Evolutionary conservation across 148 eudicot genomes (phyloP), one percentile per base, ranked within the genome.

Genomic region (Chenopodium berlandieri): DNA sequence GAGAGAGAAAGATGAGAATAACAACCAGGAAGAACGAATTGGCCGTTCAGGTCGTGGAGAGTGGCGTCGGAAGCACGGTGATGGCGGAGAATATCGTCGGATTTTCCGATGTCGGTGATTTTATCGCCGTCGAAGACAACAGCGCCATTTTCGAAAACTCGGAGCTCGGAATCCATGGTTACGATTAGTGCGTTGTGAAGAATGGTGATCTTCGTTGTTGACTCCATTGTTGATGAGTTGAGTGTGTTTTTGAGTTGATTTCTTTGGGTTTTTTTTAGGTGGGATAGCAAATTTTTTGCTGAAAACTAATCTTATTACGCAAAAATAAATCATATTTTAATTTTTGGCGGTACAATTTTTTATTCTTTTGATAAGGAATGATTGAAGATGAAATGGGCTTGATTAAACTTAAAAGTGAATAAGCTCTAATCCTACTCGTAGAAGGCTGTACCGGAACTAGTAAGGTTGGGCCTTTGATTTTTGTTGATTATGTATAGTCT

Each of bases 111-210:
- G 73, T 91, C 90, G 75, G 54, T 79, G 78, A 94, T 93, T 65
- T 50, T 80, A 65, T 91, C 93, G 66, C 22, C 82, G 73, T 89
- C 75, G 31, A 94, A 54, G 31, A 87, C 95, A 69, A 94, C 25
- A n/a, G 92, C 97, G 48, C 98, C 98, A 76, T 88, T 78, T 7
- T 81, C 77, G 75, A 84, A 92, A 0, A 94, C 92, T 3, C 91
- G 86, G 37, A 76, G 75, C 1, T 88, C 62, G 2, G 91, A 64
- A 75, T 94, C 95, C 98, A 93, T 94, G 4, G 98, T 94, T 9
- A 94, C 89, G 67, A 93, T 78, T 70, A 89, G 56, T 40, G 92
- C 91, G 77, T 89, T 90, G 87, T 93, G 89, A 74, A 93, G 87
- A 46, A 84, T 71, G 11, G 23, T 66, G 32, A 73, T 73, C 17